These are phyloP conservation scores for Leccinellum rugosiceps DNA, from an alignment of 768 basidiomycete genomes.

Conservation along the genomic window DNA sequence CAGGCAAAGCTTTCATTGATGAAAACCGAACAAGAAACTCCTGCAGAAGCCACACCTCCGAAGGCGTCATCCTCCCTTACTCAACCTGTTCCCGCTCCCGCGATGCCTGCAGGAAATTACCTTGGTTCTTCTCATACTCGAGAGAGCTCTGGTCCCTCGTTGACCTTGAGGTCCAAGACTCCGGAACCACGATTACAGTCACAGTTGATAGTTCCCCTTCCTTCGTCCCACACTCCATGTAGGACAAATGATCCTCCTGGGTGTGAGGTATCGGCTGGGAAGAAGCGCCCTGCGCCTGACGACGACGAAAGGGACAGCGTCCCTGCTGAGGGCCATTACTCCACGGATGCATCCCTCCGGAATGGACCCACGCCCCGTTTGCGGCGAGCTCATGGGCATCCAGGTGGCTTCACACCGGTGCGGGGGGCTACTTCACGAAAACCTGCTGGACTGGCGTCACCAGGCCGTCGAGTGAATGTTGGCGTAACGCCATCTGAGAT, in stretches of 20 bases:
- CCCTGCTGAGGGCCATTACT: constrained; percentile 65
- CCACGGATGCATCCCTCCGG: constrained; percentile 33
- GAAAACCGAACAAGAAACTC: constrained; percentile 37
- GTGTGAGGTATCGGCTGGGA: constrained; percentile 45
- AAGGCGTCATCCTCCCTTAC: constrained; percentile 6
- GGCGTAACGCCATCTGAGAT: constrained; percentile 34
- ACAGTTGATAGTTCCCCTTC: constrained; percentile 13
- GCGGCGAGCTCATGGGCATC: constrained; percentile 53
- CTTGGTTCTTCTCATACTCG: constrained; percentile 8
- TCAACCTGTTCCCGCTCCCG: constrained; percentile 13
- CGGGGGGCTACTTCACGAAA: constrained; percentile 46
- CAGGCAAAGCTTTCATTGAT: constrained; percentile 62
- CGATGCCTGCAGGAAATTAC: not conserved
- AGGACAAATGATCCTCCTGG: constrained; percentile 28
- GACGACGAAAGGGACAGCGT: constrained; percentile 65
- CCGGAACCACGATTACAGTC: constrained; percentile 40
- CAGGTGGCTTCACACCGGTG: constrained; percentile 72
- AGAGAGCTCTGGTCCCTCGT: constrained; percentile 44
- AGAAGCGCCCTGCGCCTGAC: constrained; percentile 74
- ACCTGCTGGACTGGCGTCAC: constrained; percentile 37
- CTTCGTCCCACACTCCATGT: constrained; percentile 49
- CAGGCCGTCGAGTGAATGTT: constrained; percentile 44
- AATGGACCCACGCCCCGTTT: constrained; percentile 55
- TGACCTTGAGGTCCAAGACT: constrained; percentile 47
- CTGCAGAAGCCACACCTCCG: constrained; percentile 8